Evolutionary conservation across 2,329 filamentous ascomycete genomes (phyloP), one percentile per base, ranked within the genome.

Genomic region (Calycina marina): DNA sequence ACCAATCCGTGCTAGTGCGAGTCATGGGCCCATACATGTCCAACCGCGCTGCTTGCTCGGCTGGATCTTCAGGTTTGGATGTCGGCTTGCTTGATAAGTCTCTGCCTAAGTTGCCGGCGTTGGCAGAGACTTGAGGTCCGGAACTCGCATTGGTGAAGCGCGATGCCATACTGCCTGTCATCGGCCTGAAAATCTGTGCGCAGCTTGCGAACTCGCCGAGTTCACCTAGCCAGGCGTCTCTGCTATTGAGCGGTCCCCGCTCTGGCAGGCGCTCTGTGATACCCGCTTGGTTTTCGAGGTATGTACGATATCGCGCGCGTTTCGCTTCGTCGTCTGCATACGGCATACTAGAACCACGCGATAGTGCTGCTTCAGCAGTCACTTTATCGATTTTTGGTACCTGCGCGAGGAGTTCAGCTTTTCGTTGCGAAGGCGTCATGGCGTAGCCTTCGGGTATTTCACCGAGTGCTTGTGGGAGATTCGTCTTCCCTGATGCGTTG

Each of bases 11-110:
- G 0, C 66, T 62, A 14, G 66, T 72, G 39, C 90, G 67, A 3
- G 90, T 98, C 72, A 96, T 69, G 10, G 74, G 67, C 1, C 90
- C 90, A 56, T 86, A 94, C 85, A 96, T 93, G 36, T 84, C 85
- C 51, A 94, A 61, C 48, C 69, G 81, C 5, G 90, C 90, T 1
- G 90, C 90, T 45, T 83, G 77, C 50, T 86, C 79, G 8, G 84
- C 83, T 0, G 86, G 77, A 47, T 93, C 80, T 39, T 74, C 65
- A 3, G 66, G 64, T 45, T 77, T 83, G 14, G 59, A 54, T 6
- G 57, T 45, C 0, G 63, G 61, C 36, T 60, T 65, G 30, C 56
- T 60, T 11, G 73, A 56, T 5, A 69, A 39, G 2, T 47, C 48
- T 58, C 60, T 6, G 51, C 48, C 1, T 54, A 48, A 38, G 4